Evolutionary conservation across 2,329 filamentous ascomycete genomes (phyloP), one percentile per base, ranked within the genome.

Genomic region (Gnomoniopsis sp.): DNA sequence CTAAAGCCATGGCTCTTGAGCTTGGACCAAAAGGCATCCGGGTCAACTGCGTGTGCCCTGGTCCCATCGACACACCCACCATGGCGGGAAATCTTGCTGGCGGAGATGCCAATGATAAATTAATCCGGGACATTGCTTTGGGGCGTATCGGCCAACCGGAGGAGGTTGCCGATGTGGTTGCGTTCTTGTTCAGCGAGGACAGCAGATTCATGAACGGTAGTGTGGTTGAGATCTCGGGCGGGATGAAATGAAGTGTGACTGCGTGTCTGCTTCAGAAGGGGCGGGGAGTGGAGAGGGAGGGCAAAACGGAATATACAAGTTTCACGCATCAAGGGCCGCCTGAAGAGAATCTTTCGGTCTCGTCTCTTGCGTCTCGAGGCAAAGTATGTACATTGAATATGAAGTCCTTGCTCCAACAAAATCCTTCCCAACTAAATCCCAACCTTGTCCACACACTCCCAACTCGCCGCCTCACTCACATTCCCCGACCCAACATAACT

Each of bases 161-260:
- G 23, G 67, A 69, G 41, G 61, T 70, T 50, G 68, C 67, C 2
- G 65, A 64, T 15, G 70, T 80, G 17, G 72, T 81, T 2, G 58
- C 82, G 41, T 84, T 81, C 60, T 68, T 84, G 55, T 75, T 80
- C 11, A 75, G 77, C 3, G 79, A 77, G 44, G 76, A 75, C 6
- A 80, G 79, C 1, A 74, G 73, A 14, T 85, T 84, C 68, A 72
- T 79, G 53, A 85, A 85, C 67, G 83, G 83, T 0, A 76, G 71
- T 56, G 72, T 80, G 17, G 74, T 79, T 53, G 67, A 82, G 64
- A 70, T 80, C 51, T 77, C 79, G 67, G 81, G 80, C 3, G 54
- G 47, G 10, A 47, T 55, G 3, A 41, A 22, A 41, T 55, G 33
- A 21, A n/a, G 49, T 14, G 36, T 26, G 23, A 41, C 36, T n/a